These are phyloP conservation scores for Favolaschia claudopus DNA, from an alignment of 768 basidiomycete genomes.

Conservation along the genomic window DNA sequence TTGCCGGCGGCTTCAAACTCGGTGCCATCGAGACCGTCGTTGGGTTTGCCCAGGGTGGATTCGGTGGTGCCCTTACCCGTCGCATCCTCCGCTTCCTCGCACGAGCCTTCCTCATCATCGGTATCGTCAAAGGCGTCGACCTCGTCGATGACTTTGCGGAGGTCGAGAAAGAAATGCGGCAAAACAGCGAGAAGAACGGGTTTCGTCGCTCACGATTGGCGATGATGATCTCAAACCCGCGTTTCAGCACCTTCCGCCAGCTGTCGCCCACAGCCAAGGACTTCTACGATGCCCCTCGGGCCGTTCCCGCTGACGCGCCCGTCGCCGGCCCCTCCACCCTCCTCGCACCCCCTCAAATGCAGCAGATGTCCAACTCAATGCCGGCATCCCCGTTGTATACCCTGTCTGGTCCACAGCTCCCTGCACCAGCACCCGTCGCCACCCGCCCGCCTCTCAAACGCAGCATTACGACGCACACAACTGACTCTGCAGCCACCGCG, in stretches of 20 bases:
- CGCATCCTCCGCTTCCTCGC: slow-evolving; percentile 64
- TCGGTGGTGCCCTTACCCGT: slow-evolving; percentile 60
- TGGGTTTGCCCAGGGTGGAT: slow-evolving; percentile 65
- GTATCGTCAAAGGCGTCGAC: slow-evolving; percentile 70
- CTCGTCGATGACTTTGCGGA: slow-evolving; percentile 58
- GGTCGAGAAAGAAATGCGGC: slow-evolving; percentile 49
- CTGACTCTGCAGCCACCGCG: slow-evolving; percentile 40
- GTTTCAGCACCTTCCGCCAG: slow-evolving; percentile 60
- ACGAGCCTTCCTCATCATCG: slow-evolving; percentile 64
- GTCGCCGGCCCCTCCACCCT: slow-evolving; percentile 19
- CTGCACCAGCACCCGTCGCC: slow-evolving; percentile 2
- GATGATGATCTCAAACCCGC: slow-evolving; percentile 62
- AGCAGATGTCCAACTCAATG: too few relatives aligned
- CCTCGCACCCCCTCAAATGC: too few relatives aligned
- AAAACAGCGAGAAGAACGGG: slow-evolving; percentile 25
- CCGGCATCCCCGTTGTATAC: too few relatives aligned
- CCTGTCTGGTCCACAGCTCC: too few relatives aligned
- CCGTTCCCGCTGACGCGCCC: slow-evolving; percentile 6
- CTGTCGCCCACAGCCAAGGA: slow-evolving; percentile 53
- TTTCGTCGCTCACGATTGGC: slow-evolving; percentile 49
- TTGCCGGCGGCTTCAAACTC: slow-evolving; percentile 64
- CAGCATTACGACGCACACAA: slow-evolving; percentile 33
- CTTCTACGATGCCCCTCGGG: slow-evolving; percentile 46
- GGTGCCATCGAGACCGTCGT: slow-evolving; percentile 70
- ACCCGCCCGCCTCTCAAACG: slow-evolving; percentile 25